Conservation (phyloP, 108 stramenopile species). For the Pinguiococcus pyrenoidosus region DNA sequence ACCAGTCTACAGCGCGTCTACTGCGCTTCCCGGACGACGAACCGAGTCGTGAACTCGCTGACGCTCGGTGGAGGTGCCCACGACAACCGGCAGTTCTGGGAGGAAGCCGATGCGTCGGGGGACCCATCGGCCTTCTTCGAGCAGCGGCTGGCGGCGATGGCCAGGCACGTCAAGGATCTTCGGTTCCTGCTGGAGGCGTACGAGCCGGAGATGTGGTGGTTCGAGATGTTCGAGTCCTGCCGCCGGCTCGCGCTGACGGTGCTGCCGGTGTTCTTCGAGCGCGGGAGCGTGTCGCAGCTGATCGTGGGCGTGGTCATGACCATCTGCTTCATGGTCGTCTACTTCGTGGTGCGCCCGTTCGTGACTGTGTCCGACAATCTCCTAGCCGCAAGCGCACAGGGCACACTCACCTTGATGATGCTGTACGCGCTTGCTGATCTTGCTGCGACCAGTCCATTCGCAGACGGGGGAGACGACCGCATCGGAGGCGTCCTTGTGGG, state of each 20-base stretch:
- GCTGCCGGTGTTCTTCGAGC: slow-evolving; percentile 3
- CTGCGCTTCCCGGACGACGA: too few relatives aligned
- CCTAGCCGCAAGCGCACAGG: neutral
- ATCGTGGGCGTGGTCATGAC: neutral
- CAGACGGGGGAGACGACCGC: too few relatives aligned
- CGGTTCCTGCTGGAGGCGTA: slow-evolving; percentile 5
- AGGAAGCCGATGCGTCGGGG: too few relatives aligned
- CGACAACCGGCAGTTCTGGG: neutral
- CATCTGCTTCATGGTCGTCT: neutral
- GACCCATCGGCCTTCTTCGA: too few relatives aligned
- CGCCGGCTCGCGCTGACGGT: slow-evolving; percentile 6
- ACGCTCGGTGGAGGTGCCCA: too few relatives aligned
- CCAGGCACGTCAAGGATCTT: too few relatives aligned
- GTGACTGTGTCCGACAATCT: slow-evolving; percentile 2
- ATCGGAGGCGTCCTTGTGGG: too few relatives aligned
- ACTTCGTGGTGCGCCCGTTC: neutral
- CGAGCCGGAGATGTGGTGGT: slow-evolving; percentile 7
- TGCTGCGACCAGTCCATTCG: too few relatives aligned
- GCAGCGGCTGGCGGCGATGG: too few relatives aligned
- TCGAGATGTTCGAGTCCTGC: slow-evolving; percentile 8
- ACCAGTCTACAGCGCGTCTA: too few relatives aligned
- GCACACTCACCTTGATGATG: neutral
- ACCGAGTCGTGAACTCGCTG: too few relatives aligned
- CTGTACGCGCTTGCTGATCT: slow-evolving; percentile 3
- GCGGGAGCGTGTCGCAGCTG: slow-evolving; percentile 2